These are phyloP conservation scores for Aspergillus hiratsukae DNA, from an alignment of 2,329 filamentous ascomycete species.

Conservation along the genomic window DNA sequence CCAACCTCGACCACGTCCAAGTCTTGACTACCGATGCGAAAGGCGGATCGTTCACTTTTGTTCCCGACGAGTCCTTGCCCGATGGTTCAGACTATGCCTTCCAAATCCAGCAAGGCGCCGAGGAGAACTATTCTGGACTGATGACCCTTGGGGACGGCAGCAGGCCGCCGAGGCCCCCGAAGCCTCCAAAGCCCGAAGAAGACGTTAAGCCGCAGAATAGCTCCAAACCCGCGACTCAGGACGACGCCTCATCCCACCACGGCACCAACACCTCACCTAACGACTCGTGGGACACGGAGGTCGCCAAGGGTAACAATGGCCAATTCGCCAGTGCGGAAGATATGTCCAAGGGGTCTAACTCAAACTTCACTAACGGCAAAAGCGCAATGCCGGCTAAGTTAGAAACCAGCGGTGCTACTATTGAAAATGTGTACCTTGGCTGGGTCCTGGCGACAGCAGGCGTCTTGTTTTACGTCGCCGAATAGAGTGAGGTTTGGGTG, in stretches of 20 bases:
- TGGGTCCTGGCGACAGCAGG: slow-evolving; percentile 11
- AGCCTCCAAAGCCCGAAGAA: background rate
- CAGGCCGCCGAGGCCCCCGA: slow-evolving; percentile 10
- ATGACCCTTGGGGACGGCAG: slow-evolving; percentile 42
- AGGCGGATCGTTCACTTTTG: slow-evolving; percentile 50
- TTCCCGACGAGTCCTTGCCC: slow-evolving; percentile 40
- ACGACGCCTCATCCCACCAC: slow-evolving; percentile 7
- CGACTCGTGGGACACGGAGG: slow-evolving; percentile 3
- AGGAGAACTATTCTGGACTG: slow-evolving; percentile 54
- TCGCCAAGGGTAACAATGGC: slow-evolving; percentile 18
- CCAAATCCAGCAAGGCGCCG: slow-evolving; percentile 50
- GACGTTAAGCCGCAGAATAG: background rate
- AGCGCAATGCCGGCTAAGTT: slow-evolving; percentile 9
- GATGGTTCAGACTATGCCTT: slow-evolving; percentile 54
- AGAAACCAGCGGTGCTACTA: slow-evolving; percentile 11
- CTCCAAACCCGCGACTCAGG: background rate
- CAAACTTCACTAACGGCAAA: slow-evolving; percentile 10
- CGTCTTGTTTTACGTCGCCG: slow-evolving; percentile 10
- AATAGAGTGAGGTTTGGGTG: background rate
- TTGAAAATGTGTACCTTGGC: slow-evolving; percentile 8
- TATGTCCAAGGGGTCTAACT: slow-evolving; percentile 4
- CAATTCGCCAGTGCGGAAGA: slow-evolving; percentile 15
- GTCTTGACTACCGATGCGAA: slow-evolving; percentile 45
- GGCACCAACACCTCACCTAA: slow-evolving; percentile 9
- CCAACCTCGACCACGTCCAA: slow-evolving; percentile 48